Percentiles rank a stretch among this genome's conserved stretches.
Conservation (phyloP, 1,284 basidiomycete species). For the Ustilago curta region DNA sequence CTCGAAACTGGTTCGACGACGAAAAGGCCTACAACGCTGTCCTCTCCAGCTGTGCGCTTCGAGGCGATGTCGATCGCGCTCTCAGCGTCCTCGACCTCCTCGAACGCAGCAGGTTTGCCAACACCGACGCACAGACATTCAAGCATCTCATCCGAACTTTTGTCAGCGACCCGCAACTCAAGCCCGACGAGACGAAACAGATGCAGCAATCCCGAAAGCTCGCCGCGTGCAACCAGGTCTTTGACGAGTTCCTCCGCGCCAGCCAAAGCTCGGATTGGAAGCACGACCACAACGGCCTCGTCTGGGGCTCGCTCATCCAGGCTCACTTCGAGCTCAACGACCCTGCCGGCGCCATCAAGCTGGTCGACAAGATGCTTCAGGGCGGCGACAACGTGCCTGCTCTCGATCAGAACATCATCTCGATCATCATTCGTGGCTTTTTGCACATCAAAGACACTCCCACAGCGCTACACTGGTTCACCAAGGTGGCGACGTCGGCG, state of each 20-base stretch:
- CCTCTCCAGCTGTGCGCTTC: conserved; percentile 77
- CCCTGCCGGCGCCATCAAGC: conserved; percentile 76
- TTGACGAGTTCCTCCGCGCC: conserved; percentile 75
- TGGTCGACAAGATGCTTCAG: conserved; percentile 80
- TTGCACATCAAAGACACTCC: conserved; percentile 45
- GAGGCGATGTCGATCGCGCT: conserved; percentile 76
- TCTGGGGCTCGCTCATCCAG: conserved; percentile 82
- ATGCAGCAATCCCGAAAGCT: conserved; percentile 75
- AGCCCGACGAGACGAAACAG: conserved; percentile 63
- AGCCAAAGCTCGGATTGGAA: conserved; percentile 64
- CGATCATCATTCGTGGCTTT: conserved; percentile 74
- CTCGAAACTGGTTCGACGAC: conserved; percentile 69
- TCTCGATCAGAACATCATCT: conserved; percentile 74
- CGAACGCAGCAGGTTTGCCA: conserved; percentile 72
- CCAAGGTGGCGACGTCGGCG: conserved; percentile 30
- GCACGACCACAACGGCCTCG: conserved; percentile 69
- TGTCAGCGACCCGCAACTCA: conserved; percentile 39
- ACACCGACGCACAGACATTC: conserved; percentile 73
- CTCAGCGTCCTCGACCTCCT: conserved; percentile 78
- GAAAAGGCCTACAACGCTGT: conserved; percentile 74
- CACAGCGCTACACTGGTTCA: conserved; percentile 57
- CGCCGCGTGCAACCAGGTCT: conserved; percentile 76
- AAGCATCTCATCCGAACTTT: conserved; percentile 74
- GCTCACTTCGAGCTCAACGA: conserved; percentile 79
- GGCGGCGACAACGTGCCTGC: conserved; percentile 71